phyloP scores from a whole-genome alignment of 176 grass and related monocot genomes.

The Aegilops longissima region DNA sequence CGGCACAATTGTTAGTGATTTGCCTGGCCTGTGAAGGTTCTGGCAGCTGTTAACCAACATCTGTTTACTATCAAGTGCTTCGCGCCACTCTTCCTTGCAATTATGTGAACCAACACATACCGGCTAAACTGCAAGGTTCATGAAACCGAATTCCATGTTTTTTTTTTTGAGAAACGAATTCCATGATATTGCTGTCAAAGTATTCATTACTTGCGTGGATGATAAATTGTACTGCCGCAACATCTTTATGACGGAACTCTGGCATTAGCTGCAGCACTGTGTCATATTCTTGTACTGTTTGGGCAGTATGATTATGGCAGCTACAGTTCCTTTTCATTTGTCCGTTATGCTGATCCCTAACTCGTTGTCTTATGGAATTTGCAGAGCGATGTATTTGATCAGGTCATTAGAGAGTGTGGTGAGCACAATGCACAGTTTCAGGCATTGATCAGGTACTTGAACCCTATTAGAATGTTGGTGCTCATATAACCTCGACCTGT shows the following conservation, averaged over 20 bases:
- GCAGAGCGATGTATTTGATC: constrained; percentile 86
- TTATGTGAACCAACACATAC: background rate
- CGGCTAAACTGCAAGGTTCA: background rate
- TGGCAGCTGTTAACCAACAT: background rate
- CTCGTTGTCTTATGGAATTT: background rate
- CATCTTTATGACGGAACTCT: background rate
- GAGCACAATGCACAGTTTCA: constrained; percentile 87
- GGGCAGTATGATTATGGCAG: background rate
- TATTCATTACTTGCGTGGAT: background rate
- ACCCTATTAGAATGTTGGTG: constrained; percentile 7
- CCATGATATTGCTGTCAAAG: background rate
- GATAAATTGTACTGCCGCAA: background rate
- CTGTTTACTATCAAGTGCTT: background rate
- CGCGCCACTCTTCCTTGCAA: background rate
- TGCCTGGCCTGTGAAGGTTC: background rate
- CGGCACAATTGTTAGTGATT: background rate
- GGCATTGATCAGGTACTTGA: constrained; percentile 66
- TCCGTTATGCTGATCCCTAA: background rate
- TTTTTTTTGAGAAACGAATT: background rate
- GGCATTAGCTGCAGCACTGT: background rate
- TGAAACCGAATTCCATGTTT: background rate
- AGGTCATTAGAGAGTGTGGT: constrained; percentile 80
- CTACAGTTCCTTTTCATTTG: constrained; percentile 12
- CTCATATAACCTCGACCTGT: background rate
- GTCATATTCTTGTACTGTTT: background rate